Evolutionary conservation across 2,329 filamentous ascomycete genomes (phyloP).

Genomic region (Fonsecaea nubica): DNA sequence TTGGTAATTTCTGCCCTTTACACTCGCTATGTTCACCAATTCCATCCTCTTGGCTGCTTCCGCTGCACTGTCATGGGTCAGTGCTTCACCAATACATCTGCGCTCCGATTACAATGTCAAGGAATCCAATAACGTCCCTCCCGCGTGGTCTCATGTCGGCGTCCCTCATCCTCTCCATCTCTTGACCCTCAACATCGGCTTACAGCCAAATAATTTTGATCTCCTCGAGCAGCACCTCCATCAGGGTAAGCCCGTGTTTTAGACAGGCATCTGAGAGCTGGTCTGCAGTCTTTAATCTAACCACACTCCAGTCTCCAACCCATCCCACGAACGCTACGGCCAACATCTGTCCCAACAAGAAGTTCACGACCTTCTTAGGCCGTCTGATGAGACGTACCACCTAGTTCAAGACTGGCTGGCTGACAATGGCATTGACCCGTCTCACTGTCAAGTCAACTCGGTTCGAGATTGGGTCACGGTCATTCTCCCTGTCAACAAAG

Average conservation of each 20-base stretch:
- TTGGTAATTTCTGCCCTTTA: background rate
- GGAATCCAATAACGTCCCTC: slow-evolving; percentile 61
- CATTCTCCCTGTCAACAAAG: slow-evolving; percentile 57
- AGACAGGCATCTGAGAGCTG: slow-evolving; percentile 7
- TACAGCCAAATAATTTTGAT: slow-evolving; percentile 64
- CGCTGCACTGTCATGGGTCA: slow-evolving; percentile 15
- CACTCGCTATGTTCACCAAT: slow-evolving; percentile 29
- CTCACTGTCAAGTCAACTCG: slow-evolving; percentile 54
- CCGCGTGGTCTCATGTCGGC: slow-evolving; percentile 57
- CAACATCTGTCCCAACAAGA: slow-evolving; percentile 60
- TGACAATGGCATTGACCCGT: slow-evolving; percentile 58
- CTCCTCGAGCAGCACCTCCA: slow-evolving; percentile 63
- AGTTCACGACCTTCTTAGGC: slow-evolving; percentile 61
- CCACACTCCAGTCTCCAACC: slow-evolving; percentile 55
- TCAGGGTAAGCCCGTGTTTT: slow-evolving; percentile 49
- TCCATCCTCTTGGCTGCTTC: slow-evolving; percentile 22
- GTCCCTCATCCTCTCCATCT: slow-evolving; percentile 56
- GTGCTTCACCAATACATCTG: slow-evolving; percentile 40
- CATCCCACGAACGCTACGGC: slow-evolving; percentile 61
- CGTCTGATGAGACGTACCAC: slow-evolving; percentile 58
- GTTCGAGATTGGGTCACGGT: slow-evolving; percentile 66
- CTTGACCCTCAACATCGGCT: slow-evolving; percentile 63
- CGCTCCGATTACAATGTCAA: slow-evolving; percentile 60
- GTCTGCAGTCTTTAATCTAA: slow-evolving; percentile 2
- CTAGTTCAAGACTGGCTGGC: slow-evolving; percentile 64